Conservation (phyloP, 1,284 basidiomycete genomes). For the Leccinum subspadiceum region DNA sequence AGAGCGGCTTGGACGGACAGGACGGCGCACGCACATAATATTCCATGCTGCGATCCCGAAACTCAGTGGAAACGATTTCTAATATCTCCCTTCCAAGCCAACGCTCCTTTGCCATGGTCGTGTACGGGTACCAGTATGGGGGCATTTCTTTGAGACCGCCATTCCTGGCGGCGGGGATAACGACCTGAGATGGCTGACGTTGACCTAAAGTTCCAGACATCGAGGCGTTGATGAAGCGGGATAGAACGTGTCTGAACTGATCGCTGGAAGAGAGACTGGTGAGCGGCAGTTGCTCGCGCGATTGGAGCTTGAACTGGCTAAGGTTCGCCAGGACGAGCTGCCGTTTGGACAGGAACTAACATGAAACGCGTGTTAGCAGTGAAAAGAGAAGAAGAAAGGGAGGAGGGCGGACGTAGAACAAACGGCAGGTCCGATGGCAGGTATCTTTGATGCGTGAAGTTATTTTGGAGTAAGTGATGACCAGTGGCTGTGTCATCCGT, state of each 20-base stretch:
- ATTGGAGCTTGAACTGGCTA: conserved; percentile 25
- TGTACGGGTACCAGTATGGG: conserved; percentile 83
- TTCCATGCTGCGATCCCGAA: conserved; percentile 86
- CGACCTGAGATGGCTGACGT: conserved; percentile 19
- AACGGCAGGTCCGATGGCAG: conserved; percentile 27
- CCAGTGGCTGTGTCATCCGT: conserved; percentile 21
- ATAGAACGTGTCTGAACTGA: conserved; percentile 54
- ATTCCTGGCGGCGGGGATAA: conserved; percentile 13
- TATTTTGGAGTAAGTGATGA: conserved; percentile 20
- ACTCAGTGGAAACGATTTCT: conserved; percentile 87
- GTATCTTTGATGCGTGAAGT: conserved; percentile 13
- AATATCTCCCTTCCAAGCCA: conserved; percentile 86
- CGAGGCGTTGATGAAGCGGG: conserved; percentile 47
- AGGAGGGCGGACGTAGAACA: conserved; percentile 21
- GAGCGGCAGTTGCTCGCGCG: conserved; percentile 41
- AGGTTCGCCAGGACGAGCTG: conserved; percentile 34
- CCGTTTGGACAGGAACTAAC: conserved; percentile 27
- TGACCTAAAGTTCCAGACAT: conserved; percentile 38
- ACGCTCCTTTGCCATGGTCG: conserved; percentile 89
- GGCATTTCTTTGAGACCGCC: conserved; percentile 66
- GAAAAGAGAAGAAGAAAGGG: neutral
- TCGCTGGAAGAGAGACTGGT: conserved; percentile 46
- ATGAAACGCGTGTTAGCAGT: neutral
- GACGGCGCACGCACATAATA: conserved; percentile 73
- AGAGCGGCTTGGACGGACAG: neutral